Conservation (phyloP, 176 grass and related monocot species). For the Aechmea fasciata region DNA sequence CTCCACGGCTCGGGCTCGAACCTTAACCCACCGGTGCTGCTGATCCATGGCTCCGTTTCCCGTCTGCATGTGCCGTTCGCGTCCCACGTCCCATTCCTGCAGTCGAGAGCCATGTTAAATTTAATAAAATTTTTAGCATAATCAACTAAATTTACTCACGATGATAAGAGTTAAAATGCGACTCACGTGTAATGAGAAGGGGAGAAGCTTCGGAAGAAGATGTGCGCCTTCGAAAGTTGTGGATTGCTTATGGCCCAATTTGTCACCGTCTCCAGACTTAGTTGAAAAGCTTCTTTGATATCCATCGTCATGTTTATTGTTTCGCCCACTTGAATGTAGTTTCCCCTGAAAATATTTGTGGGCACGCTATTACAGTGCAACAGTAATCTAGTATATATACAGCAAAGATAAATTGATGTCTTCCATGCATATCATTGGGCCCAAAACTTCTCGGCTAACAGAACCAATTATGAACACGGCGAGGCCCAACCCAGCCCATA, state of each 20-base stretch:
- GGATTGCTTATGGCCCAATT: slow-evolving; percentile 24
- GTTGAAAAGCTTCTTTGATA: slow-evolving; percentile 33
- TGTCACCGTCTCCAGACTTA: slow-evolving; percentile 22
- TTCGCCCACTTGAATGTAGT: slow-evolving; percentile 30
- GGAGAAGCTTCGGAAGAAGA: slow-evolving; percentile 31
- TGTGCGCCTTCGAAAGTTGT: slow-evolving; percentile 10
- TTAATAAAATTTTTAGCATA: too few species aligned
- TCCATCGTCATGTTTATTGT: slow-evolving; percentile 24
- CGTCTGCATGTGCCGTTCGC: slow-evolving; percentile 14
- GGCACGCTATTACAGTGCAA: not conserved
- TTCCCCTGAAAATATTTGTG: slow-evolving; percentile 24
- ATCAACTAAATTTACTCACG: too few species aligned
- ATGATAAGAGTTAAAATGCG: too few species aligned
- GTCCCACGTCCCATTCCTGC: slow-evolving; percentile 36
- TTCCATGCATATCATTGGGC: too few species aligned
- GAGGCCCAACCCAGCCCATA: too few species aligned
- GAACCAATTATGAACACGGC: too few species aligned
- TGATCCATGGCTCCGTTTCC: slow-evolving; percentile 6
- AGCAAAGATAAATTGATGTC: too few species aligned
- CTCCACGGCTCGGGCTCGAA: slow-evolving; percentile 25
- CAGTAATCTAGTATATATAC: too few species aligned
- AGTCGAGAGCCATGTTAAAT: not conserved
- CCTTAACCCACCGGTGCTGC: not conserved
- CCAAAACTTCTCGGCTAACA: too few species aligned
- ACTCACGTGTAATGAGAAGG: slow-evolving; percentile 29